A percentile compares a stretch with the other conserved stretches of the same genome.
These are phyloP conservation scores for Adansonia digitata DNA, from an alignment of 345 rosid species.

Conservation along the genomic window DNA sequence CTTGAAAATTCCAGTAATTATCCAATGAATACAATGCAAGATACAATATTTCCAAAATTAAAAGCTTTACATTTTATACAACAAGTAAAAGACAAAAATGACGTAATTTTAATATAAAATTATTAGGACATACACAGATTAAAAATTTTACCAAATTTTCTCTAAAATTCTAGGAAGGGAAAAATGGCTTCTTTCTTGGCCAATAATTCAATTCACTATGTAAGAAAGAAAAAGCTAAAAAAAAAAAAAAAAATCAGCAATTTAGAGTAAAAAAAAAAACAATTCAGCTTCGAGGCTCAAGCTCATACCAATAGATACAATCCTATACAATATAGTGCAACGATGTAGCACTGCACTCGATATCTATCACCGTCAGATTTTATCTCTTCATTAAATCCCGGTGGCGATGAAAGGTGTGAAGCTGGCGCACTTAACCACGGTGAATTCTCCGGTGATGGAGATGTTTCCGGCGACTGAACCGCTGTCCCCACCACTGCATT, in stretches of 20 bases:
- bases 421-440: conserved; percentile 28
- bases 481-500: conserved; percentile 22
- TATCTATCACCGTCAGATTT: conserved; percentile 29
- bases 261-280: conserved; percentile 7
- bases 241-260: conserved; percentile 16
- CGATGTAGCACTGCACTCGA: conserved; percentile 16
- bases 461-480: conserved; percentile 39
- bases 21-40: not conserved
- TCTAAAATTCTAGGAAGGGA: not conserved
- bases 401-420: conserved; percentile 52
- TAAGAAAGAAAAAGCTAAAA: conserved; percentile 2
- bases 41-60: not conserved
- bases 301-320: conserved; percentile 48
- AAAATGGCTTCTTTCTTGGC: conserved; percentile 29
- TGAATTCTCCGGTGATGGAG: conserved; percentile 45
- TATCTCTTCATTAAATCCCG: conserved; percentile 33
- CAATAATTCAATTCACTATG: conserved; percentile 37
- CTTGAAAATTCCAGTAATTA: not conserved
- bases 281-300: not conserved
- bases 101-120: conserved; percentile 6
- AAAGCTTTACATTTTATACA: not conserved
- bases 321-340: conserved; percentile 52
- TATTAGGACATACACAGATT: conserved; percentile 22
- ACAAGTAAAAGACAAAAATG: not conserved
- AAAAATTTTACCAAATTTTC: conserved; percentile 7